Conservation (phyloP, 192 early-diverging fungal genomes). For the Rhizophlyctis rosea region DNA sequence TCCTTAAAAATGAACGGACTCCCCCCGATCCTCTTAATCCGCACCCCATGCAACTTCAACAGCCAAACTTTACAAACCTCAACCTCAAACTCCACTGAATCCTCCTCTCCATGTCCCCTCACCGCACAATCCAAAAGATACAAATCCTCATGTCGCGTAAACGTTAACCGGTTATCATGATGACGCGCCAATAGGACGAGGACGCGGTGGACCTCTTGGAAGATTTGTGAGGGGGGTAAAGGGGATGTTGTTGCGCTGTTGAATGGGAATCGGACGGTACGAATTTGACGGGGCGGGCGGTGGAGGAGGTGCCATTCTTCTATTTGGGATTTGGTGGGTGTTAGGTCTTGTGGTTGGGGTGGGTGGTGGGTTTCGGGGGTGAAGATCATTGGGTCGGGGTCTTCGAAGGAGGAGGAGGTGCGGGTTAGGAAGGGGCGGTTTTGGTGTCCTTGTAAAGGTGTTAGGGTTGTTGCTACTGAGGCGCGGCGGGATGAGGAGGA, state of each 20-base stretch:
- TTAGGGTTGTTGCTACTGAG: not conserved
- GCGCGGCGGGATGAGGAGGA: not conserved
- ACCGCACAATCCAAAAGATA: conserved; percentile 51
- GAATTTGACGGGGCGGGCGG: conserved; percentile 49
- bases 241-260: conserved; percentile 47
- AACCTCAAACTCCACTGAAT: conserved; percentile 55
- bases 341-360: conserved; percentile 1
- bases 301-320: conserved; percentile 57
- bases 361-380: conserved; percentile 7
- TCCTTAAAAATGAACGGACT: conserved; percentile 52
- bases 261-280: conserved; percentile 51
- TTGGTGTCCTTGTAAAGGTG: not conserved
- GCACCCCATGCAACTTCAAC: conserved; percentile 51
- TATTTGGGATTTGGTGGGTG: conserved; percentile 48
- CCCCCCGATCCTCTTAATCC: conserved; percentile 52
- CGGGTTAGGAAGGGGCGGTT: not conserved
- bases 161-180: conserved; percentile 29
- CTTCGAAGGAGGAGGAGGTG: conserved; percentile 14
- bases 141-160: conserved; percentile 38
- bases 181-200: conserved; percentile 32
- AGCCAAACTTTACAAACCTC: conserved; percentile 66
- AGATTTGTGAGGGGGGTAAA: conserved; percentile 42
- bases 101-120: conserved; percentile 17
- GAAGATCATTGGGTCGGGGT: conserved; percentile 31
- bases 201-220: conserved; percentile 60